A percentile compares a stretch with the other conserved stretches of the same genome.
Evolutionary conservation across 208 protist genomes (phyloP).

Genomic region (Crithidia expoeki): DNA sequence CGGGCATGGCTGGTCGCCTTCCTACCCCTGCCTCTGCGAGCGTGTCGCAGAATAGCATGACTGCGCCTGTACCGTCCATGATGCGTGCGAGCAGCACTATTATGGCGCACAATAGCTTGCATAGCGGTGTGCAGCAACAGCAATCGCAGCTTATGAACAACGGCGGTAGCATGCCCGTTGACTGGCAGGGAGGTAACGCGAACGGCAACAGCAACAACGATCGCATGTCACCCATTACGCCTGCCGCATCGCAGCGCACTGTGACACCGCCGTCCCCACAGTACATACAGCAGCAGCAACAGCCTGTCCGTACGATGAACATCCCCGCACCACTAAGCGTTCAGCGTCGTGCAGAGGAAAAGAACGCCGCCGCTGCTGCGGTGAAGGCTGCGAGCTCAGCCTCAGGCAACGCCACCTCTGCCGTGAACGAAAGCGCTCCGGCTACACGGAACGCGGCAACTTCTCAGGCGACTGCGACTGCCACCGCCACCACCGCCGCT

Average conservation of each 20-base stretch:
- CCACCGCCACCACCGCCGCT: not conserved
- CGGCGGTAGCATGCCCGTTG: not conserved
- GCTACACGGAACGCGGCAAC: not conserved
- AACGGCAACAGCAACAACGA: conserved; percentile 27
- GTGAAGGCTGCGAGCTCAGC: not conserved
- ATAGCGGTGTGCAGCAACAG: conserved; percentile 24
- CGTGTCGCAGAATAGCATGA: conserved; percentile 8
- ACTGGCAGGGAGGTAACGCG: conserved; percentile 21
- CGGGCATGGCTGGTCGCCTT: conserved; percentile 14
- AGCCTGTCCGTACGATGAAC: conserved; percentile 29
- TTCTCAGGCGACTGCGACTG: not conserved
- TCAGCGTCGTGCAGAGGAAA: conserved; percentile 27
- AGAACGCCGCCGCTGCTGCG: conserved; percentile 18
- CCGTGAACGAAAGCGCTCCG: conserved; percentile 1
- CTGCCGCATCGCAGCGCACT: conserved; percentile 11
- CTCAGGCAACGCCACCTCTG: not conserved
- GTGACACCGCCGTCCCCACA: conserved; percentile 22
- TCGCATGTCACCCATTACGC: conserved; percentile 18
- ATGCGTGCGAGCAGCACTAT: not conserved
- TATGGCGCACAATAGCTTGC: conserved; percentile 7
- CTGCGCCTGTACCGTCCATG: conserved; percentile 4
- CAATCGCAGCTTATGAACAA: conserved; percentile 5
- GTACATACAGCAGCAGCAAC: conserved; percentile 34
- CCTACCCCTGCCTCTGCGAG: not conserved
- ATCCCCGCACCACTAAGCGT: conserved; percentile 38